Evolutionary conservation across 1,139 yeast genomes (phyloP), one percentile per base, ranked within the genome.

Genomic region (Suhomyces taliae): DNA sequence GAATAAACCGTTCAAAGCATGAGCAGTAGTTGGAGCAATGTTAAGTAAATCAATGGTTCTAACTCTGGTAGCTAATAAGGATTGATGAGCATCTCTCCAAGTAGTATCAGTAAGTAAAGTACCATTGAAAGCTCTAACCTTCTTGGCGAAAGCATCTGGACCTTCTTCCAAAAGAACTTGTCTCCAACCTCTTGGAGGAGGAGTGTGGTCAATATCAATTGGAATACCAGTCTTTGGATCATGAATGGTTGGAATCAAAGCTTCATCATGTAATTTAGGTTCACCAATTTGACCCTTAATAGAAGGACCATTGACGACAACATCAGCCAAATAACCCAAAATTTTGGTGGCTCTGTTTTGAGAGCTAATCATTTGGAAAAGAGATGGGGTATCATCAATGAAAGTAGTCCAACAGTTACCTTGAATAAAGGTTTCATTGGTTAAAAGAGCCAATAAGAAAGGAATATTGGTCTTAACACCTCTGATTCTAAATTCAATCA

Each of bases 11-110:
- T 87, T 73, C 59, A 90, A 73, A 19, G 97, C 99, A 64, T 87
- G 85, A 2, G 97, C 89, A 32, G 99, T 93, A 45, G 95, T 82
- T 48, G 91, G 93, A 26, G 99, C 99, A 73, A 95, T 89, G 56
- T 90, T 88, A 49, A 86, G 75, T 62, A 93, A 75, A 68, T 93
- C 99, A 60, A 87, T 81, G 29, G 99, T 95, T 73, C 99, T 85
- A 36, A 93, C 95, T 72, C 99, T 87, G 38, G 99, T 95, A 8
- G 99, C 99, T 60, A 93, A 78, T 58, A 93, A 74, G n/a, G 98
- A 90, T 77, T 93, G 99, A 72, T 95, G 99, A 36, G 99, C 99
- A 71, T 93, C 99, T 83, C 99, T 89, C 99, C 99, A 93, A 12
- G 99, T 93, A 46, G 99, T 93, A 68, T 93, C 99, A 87, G 95